phyloP scores from a whole-genome alignment of 140 eudicot species.

The Flaveria floridana region DNA sequence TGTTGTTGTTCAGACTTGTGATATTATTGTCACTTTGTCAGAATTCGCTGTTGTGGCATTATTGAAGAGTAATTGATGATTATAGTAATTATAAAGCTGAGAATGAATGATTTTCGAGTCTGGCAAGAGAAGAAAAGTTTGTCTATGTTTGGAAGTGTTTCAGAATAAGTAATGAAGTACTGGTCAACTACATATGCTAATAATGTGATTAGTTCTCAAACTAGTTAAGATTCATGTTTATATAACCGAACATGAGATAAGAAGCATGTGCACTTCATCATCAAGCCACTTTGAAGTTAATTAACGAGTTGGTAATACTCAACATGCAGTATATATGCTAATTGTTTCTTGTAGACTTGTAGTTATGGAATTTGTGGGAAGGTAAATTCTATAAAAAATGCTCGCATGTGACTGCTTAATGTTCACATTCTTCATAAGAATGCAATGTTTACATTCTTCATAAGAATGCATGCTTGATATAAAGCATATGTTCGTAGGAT shows the following conservation, averaged over 20 bases:
- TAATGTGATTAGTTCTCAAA: background rate
- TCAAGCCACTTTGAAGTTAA: background rate
- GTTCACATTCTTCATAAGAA: conserved; percentile 12
- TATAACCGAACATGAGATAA: background rate
- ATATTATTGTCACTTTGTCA: background rate
- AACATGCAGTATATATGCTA: background rate
- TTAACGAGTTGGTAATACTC: background rate
- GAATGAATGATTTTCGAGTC: conserved; percentile 16
- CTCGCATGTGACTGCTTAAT: background rate
- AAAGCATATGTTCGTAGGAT: background rate
- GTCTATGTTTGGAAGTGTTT: background rate
- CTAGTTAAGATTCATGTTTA: background rate
- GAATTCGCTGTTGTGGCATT: too few species aligned
- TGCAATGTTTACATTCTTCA: conserved; percentile 5
- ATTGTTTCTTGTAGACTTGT: conserved; percentile 7
- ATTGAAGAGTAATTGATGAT: background rate
- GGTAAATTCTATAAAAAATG: background rate
- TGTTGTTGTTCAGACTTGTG: background rate
- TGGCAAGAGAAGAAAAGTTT: conserved; percentile 30
- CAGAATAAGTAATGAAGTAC: background rate
- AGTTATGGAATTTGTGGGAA: background rate
- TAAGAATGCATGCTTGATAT: background rate
- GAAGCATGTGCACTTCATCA: conserved; percentile 6
- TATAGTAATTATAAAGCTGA: background rate
- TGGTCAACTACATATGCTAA: background rate